phyloP scores from a whole-genome alignment of 768 basidiomycete genomes.

The Sporobolomyces pararoseus region DNA sequence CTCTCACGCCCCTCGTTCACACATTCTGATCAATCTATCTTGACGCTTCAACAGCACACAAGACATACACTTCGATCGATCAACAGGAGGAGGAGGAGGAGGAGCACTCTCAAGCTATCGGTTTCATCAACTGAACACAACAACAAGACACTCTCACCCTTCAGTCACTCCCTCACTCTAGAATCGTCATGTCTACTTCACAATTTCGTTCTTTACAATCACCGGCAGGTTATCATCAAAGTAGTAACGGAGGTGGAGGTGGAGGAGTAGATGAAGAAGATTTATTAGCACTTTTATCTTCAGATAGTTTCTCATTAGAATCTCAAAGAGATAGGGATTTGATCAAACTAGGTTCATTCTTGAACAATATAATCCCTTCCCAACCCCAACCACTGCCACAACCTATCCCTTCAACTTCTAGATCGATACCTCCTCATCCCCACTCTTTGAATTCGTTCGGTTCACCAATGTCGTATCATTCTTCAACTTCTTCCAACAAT shows the following conservation, averaged over 20 bases:
- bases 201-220: not conserved
- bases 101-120: too few species aligned
- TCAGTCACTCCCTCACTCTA: too few species aligned
- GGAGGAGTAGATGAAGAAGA: conserved; percentile 5
- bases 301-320: conserved; percentile 12
- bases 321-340: conserved; percentile 8
- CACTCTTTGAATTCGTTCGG: not conserved
- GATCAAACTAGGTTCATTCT: conserved; percentile 4
- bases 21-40: too few species aligned
- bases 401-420: not conserved
- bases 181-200: not conserved
- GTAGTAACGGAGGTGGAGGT: too few species aligned
- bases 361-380: not conserved
- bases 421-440: not conserved
- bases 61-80: too few species aligned
- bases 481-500: not conserved
- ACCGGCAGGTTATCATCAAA: not conserved
- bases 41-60: too few species aligned
- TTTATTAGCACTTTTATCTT: not conserved
- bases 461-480: not conserved
- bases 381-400: not conserved
- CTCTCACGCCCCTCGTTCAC: too few species aligned
- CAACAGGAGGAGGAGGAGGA: too few species aligned
- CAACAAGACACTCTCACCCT: too few species aligned
- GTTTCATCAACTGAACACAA: too few species aligned